Conservation (phyloP, 2,329 filamentous ascomycete species). For the Drechslerella coelobrocha region DNA sequence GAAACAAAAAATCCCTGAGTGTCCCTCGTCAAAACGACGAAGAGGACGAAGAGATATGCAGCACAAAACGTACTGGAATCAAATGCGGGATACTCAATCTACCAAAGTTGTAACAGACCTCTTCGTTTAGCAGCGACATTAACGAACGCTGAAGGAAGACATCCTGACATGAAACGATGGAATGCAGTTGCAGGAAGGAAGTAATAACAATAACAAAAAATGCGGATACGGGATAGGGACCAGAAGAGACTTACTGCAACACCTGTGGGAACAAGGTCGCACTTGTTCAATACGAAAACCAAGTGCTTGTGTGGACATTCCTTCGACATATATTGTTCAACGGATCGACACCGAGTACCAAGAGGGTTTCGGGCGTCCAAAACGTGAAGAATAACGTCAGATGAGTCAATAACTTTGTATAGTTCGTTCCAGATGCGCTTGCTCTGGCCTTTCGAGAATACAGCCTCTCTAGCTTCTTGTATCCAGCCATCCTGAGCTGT, state of each 20-base stretch:
- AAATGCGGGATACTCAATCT: conserved; percentile 81
- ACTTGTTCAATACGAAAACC: conserved; percentile 87
- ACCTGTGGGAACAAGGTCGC: conserved; percentile 87
- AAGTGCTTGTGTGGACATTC: conserved; percentile 97
- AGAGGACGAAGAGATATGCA: conserved; percentile 57
- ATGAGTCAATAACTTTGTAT: conserved; percentile 81
- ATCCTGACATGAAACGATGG: conserved; percentile 74
- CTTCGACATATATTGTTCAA: conserved; percentile 90
- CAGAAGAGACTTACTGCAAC: conserved; percentile 86
- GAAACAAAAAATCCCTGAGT: conserved; percentile 69
- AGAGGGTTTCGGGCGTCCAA: conserved; percentile 87
- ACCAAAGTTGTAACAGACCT: conserved; percentile 99
- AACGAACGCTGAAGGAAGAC: conserved; percentile 44
- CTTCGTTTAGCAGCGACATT: conserved; percentile 67
- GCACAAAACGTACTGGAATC: conserved; percentile 58
- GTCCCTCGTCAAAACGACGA: conserved; percentile 62
- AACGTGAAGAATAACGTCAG: conserved; percentile 94
- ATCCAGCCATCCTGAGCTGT: conserved; percentile 61
- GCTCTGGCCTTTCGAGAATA: conserved; percentile 93
- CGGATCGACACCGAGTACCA: conserved; percentile 85
- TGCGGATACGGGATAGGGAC: conserved; percentile 2
- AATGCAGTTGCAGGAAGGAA: conserved; percentile 57
- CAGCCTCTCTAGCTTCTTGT: conserved; percentile 76
- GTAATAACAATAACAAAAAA: conserved; percentile 38
- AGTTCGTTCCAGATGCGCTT: conserved; percentile 98